Conservation (phyloP, 257 asterid species). For the Nicotiana benthamiana region DNA sequence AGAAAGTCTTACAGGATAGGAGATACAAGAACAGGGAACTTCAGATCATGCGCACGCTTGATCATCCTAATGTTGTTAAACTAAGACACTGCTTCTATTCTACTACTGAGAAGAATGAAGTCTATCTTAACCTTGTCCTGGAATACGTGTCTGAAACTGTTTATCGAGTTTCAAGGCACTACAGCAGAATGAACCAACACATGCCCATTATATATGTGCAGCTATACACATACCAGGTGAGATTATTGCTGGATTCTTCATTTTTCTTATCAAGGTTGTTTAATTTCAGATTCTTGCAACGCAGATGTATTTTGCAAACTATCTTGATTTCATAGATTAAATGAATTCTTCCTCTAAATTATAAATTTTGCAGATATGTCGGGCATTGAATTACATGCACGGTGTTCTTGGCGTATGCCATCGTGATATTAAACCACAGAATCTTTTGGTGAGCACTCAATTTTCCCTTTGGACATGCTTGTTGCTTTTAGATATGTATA, state of each 20-base stretch:
- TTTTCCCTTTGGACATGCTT: background rate
- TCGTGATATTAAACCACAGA: conserved; percentile 95
- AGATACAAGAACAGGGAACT: conserved; percentile 92
- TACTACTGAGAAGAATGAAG: conserved; percentile 74
- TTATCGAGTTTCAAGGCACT: conserved; percentile 72
- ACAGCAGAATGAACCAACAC: conserved; percentile 58
- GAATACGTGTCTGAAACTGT: conserved; percentile 84
- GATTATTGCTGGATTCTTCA: background rate
- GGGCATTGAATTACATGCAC: conserved; percentile 75
- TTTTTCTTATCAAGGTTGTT: background rate
- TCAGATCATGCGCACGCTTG: conserved; percentile 64
- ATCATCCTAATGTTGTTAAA: conserved; percentile 66
- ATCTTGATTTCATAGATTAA: background rate
- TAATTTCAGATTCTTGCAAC: background rate
- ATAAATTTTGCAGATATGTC: conserved; percentile 53
- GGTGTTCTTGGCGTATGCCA: conserved; percentile 73
- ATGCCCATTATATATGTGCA: conserved; percentile 70
- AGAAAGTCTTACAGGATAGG: conserved; percentile 88
- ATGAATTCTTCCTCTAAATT: background rate
- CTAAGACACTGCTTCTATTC: conserved; percentile 79
- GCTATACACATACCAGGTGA: conserved; percentile 81
- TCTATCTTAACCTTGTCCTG: conserved; percentile 76
- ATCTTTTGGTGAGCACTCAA: conserved; percentile 57
- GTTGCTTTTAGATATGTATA: background rate
- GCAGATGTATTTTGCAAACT: background rate